Evolutionary conservation across 1,284 basidiomycete genomes (phyloP).

Genomic region (Cutaneotrichosporon arboriforme): DNA sequence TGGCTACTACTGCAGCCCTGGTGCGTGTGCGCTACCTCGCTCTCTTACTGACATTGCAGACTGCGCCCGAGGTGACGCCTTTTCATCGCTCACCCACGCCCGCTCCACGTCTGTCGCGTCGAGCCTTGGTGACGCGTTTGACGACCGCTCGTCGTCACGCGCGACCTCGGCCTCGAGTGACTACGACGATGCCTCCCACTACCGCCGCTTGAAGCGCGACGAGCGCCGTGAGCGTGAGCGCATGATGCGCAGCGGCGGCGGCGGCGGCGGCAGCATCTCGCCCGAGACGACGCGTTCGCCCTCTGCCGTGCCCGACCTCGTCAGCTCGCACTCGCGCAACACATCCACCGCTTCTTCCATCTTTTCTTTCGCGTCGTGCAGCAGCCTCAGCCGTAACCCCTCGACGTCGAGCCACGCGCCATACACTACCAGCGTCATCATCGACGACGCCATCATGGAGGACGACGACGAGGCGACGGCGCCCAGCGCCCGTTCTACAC

Average conservation of each 20-base stretch:
- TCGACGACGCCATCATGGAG: slow-evolving; percentile 40
- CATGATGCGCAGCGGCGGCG: slow-evolving; percentile 29
- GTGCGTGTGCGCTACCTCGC: slow-evolving; percentile 24
- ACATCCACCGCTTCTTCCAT: slow-evolving; percentile 30
- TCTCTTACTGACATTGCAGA: slow-evolving; percentile 20
- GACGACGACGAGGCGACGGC: slow-evolving; percentile 29
- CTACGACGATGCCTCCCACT: slow-evolving; percentile 32
- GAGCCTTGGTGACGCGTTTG: slow-evolving; percentile 20
- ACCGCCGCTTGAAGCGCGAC: slow-evolving; percentile 41
- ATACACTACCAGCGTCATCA: slow-evolving; percentile 22
- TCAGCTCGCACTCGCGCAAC: slow-evolving; percentile 31
- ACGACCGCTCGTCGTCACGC: slow-evolving; percentile 2
- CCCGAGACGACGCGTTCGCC: slow-evolving; percentile 20
- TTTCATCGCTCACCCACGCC: slow-evolving; percentile 44
- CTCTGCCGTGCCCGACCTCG: slow-evolving; percentile 32
- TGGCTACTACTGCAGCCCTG: slow-evolving; percentile 44
- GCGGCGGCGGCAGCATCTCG: slow-evolving; percentile 26
- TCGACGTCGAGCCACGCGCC: slow-evolving; percentile 29
- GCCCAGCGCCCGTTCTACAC: slow-evolving; percentile 5
- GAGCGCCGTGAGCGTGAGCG: slow-evolving; percentile 32
- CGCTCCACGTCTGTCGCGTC: slow-evolving; percentile 13
- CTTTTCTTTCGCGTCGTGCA: slow-evolving; percentile 26
- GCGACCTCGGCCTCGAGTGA: slow-evolving; percentile 1
- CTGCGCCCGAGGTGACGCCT: slow-evolving; percentile 45
- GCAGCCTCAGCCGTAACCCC: slow-evolving; percentile 29